Evolutionary conservation across 192 early-diverging fungal genomes (phyloP).

Genomic region (Haplosporangium gracile): DNA sequence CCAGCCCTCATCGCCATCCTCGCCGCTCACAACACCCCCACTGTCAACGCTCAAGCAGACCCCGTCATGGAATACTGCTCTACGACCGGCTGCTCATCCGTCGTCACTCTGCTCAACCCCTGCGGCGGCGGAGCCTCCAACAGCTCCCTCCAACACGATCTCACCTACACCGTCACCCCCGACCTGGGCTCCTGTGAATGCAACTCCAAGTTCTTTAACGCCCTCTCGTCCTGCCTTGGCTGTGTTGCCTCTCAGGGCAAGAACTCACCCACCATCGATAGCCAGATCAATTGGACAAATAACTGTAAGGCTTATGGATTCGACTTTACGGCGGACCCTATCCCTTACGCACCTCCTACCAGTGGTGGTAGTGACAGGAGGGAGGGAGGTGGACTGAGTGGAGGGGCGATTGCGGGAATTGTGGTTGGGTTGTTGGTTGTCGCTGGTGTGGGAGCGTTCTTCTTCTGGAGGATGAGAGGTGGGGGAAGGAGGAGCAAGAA

Average conservation of each 20-base stretch:
- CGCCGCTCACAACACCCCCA: neutral
- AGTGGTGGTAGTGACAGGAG: conserved; percentile 1
- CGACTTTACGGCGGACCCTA: conserved; percentile 37
- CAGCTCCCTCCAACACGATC: conserved; percentile 30
- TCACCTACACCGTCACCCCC: conserved; percentile 40
- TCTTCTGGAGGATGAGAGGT: conserved; percentile 18
- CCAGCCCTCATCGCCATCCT: neutral
- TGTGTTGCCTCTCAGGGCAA: conserved; percentile 44
- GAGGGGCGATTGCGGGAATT: conserved; percentile 36
- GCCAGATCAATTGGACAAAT: conserved; percentile 29
- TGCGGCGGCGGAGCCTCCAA: conserved; percentile 50
- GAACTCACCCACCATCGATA: conserved; percentile 24
- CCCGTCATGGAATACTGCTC: conserved; percentile 37
- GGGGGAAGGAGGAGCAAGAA: conserved; percentile 24
- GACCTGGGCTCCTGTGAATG: conserved; percentile 45
- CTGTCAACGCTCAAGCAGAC: conserved; percentile 6
- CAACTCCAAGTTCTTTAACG: conserved; percentile 47
- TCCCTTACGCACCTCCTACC: conserved; percentile 25
- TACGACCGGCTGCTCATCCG: conserved; percentile 15
- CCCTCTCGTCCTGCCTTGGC: conserved; percentile 27
- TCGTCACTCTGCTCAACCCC: conserved; percentile 22
- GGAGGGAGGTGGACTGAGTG: conserved; percentile 3
- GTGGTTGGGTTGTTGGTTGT: conserved; percentile 20
- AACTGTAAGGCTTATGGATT: conserved; percentile 39
- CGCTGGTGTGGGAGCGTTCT: conserved; percentile 10